phyloP scores from a whole-genome alignment of 176 grass and related monocot genomes.

The Aegilops bicornis region DNA sequence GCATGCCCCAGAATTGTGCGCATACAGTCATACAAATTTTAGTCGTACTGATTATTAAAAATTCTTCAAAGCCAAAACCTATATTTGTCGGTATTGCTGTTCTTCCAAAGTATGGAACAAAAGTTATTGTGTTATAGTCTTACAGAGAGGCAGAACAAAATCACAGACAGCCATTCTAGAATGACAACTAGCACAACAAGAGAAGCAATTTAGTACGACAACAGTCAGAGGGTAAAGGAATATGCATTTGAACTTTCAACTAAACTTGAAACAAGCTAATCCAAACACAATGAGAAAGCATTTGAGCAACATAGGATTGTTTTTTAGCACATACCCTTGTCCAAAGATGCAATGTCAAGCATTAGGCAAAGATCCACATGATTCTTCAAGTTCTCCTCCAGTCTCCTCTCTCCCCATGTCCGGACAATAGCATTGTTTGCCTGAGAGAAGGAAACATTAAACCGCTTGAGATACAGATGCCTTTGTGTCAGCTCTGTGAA shows the following conservation, averaged over 20 bases:
- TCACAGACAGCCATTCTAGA: too few relatives aligned
- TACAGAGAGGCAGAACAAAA: too few relatives aligned
- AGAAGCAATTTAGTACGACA: not conserved
- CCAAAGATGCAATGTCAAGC: constrained; percentile 73
- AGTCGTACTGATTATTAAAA: not conserved
- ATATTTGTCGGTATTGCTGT: not conserved
- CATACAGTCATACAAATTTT: not conserved
- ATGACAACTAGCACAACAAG: too few relatives aligned
- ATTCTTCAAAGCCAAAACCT: not conserved
- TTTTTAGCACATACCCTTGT: constrained; percentile 63
- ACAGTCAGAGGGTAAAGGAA: not conserved
- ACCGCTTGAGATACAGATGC: constrained; percentile 13
- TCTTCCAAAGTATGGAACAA: not conserved
- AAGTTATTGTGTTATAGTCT: not conserved
- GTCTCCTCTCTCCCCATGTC: constrained; percentile 67
- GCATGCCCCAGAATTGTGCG: not conserved
- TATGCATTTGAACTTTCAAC: not conserved
- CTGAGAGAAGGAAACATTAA: constrained; percentile 28
- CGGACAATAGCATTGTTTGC: constrained; percentile 74
- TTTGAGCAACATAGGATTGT: not conserved
- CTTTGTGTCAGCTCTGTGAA: not conserved
- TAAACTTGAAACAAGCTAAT: not conserved
- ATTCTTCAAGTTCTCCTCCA: constrained; percentile 74
- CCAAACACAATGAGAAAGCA: not conserved
- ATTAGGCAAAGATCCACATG: constrained; percentile 86